Conservation (phyloP, 371 early-diverging fungal species). For the Mycotypha africana region DNA sequence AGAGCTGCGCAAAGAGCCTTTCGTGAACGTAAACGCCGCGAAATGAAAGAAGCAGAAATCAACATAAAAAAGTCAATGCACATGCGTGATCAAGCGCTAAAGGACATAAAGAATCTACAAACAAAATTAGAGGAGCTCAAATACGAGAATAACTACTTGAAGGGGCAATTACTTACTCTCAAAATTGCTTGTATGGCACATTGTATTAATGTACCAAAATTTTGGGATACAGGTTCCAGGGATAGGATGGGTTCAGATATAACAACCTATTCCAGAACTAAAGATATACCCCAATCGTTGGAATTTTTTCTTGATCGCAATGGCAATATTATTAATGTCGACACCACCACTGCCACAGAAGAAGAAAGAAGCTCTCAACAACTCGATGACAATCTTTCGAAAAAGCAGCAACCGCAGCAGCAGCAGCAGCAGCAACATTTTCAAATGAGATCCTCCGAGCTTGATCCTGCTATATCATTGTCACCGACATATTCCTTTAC, state of each 20-base stretch:
- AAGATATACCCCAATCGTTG: constrained; percentile 30
- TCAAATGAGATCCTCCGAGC: not conserved
- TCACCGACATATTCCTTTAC: too few relatives aligned
- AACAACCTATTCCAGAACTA: constrained; percentile 22
- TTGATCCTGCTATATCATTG: not conserved
- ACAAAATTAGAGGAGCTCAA: constrained; percentile 17
- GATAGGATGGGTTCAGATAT: constrained; percentile 35
- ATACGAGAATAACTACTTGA: constrained; percentile 30
- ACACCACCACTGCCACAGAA: too few relatives aligned
- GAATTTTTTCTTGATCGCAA: constrained; percentile 34
- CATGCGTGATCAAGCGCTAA: constrained; percentile 27
- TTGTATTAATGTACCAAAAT: constrained; percentile 32
- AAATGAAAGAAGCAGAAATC: constrained; percentile 64
- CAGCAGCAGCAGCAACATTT: too few relatives aligned
- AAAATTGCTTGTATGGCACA: constrained; percentile 34
- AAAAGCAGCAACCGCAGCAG: too few relatives aligned
- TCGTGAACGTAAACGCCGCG: constrained; percentile 70
- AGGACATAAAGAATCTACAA: constrained; percentile 15
- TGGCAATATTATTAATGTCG: constrained; percentile 17
- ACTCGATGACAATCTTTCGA: not conserved
- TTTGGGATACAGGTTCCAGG: constrained; percentile 20
- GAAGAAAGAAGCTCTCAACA: not conserved
- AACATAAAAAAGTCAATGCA: constrained; percentile 27
- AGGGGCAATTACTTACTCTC: constrained; percentile 22
- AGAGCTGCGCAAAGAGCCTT: constrained; percentile 74